Evolutionary conservation across 129 eudicot genomes (phyloP).

Genomic region (Glebionis coronaria): DNA sequence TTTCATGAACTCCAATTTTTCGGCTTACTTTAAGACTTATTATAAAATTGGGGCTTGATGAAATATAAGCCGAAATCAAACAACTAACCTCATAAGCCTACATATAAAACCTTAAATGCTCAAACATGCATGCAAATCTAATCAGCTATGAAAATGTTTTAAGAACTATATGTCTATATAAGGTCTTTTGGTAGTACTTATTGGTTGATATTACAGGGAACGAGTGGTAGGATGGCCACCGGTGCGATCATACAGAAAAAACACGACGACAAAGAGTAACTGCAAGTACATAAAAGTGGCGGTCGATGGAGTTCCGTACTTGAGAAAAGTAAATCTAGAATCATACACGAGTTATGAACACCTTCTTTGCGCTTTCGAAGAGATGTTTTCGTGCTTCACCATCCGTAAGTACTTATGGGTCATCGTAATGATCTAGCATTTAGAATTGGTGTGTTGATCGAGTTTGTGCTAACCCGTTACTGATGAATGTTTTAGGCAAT

Average conservation of each 20-base stretch:
- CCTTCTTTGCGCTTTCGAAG: slow-evolving; percentile 48
- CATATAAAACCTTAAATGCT: no score
- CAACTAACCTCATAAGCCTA: no score
- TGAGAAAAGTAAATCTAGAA: slow-evolving; percentile 69
- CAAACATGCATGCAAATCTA: no score
- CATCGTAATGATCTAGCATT: no score
- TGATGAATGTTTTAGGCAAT: slow-evolving; percentile 10
- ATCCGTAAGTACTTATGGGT: slow-evolving; percentile 26
- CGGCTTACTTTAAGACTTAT: no score
- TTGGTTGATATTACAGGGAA: slow-evolving; percentile 42
- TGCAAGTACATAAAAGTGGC: slow-evolving; percentile 83
- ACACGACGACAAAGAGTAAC: slow-evolving; percentile 30
- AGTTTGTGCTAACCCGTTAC: not conserved
- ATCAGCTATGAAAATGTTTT: no score
- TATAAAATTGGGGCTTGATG: no score
- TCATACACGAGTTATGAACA: slow-evolving; percentile 48
- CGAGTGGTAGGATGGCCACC: slow-evolving; percentile 98
- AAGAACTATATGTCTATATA: no score
- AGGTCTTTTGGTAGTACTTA: not conserved
- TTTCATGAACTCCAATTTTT: no score
- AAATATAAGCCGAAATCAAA: no score
- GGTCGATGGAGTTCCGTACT: slow-evolving; percentile 84
- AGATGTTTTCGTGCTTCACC: slow-evolving; percentile 53
- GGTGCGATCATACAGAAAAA: slow-evolving; percentile 62
- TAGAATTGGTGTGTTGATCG: no score